Base-by-base conservation (phyloP, 805 yeast species). In the Brettanomyces bruxellensis region DNA sequence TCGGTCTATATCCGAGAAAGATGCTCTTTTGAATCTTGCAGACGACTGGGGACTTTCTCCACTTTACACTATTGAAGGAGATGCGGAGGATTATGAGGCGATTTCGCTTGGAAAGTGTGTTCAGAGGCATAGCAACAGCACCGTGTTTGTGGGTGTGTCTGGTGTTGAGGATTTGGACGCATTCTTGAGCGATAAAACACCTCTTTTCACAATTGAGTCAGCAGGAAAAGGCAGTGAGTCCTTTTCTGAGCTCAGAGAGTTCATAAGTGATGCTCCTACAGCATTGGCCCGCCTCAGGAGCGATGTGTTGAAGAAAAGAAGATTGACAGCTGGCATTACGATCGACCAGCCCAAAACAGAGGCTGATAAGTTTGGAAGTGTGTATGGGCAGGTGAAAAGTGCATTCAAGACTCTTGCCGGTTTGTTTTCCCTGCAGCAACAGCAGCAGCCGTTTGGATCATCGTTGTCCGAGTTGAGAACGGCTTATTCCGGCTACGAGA, bases 41-140 rank as follows among this genome's bases (percentile, higher is more conserved):
- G 77, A 73, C 51, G 67, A 65, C 47, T 64, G 72, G 45, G 75
- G 66, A 23, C 64, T 70, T 24, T 64, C 72, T 23, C 65, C 63
- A 23, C 58, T 59, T 48, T 68, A 66, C 51, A 54, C 59, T 32
- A 47, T 73, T 38, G 67, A 66, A 23, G 32, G 32, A 6, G 53
- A 58, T n/a, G 51, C 56, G 23, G 61, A 64, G 28, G 51, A 52
- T 41, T 28, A 45, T 6, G 46, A 47, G n/a, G 44, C 58, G 4
- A 43, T 59, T 18, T 48, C 54, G 3, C 22, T 59, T 23, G 59
- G 59, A n/a, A 55, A 56, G 25, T 34, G 42, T 9, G 44, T 35
- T n/a, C 41, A 43, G 4, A 32, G 45, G 11, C 12, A 25, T 9
- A 28, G 25, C 30, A 38, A 25, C 18, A 25, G 32, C 7, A 43